Conservation (phyloP, 1,284 basidiomycete genomes). For the Cryptococcus wingfieldii region DNA sequence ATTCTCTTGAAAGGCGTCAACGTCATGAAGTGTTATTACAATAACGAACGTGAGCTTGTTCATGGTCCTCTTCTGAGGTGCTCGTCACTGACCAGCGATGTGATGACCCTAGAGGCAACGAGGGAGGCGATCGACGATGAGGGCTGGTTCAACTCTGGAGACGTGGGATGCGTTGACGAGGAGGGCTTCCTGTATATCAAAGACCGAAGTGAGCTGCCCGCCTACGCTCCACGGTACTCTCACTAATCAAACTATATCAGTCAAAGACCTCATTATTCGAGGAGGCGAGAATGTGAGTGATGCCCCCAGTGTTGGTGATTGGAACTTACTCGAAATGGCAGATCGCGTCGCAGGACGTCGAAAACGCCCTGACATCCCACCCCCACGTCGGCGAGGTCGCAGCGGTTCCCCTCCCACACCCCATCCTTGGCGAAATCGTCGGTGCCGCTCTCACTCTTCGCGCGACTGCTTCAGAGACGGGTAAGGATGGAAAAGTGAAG, state of each 20-base stretch:
- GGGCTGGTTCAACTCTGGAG: constrained; percentile 46
- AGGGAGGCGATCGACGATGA: constrained; percentile 26
- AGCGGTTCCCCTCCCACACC: constrained; percentile 35
- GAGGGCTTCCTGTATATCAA: constrained; percentile 39
- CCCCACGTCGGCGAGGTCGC: constrained; percentile 32
- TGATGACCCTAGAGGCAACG: constrained; percentile 26
- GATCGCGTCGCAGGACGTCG: constrained; percentile 38
- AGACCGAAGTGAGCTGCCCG: constrained; percentile 29
- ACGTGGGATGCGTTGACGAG: constrained; percentile 35
- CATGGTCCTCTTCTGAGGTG: neutral
- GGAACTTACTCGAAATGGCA: constrained; percentile 3
- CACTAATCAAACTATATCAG: constrained; percentile 2
- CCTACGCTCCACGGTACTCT: neutral
- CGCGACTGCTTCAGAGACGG: neutral
- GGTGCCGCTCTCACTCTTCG: constrained; percentile 32
- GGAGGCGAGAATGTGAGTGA: constrained; percentile 43
- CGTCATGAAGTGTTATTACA: constrained; percentile 42
- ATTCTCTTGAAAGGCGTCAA: constrained; percentile 38
- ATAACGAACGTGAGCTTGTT: constrained; percentile 28
- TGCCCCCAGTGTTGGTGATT: neutral
- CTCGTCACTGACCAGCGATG: neutral
- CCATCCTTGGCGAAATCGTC: constrained; percentile 37
- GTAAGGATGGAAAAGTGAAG: constrained; percentile 4
- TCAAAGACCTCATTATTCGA: constrained; percentile 45
- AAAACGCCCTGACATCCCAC: constrained; percentile 39